A percentile compares a stretch with the other conserved stretches of the same genome.
Conservation (phyloP, 345 rosid genomes). For the Heritiera fomes region DNA sequence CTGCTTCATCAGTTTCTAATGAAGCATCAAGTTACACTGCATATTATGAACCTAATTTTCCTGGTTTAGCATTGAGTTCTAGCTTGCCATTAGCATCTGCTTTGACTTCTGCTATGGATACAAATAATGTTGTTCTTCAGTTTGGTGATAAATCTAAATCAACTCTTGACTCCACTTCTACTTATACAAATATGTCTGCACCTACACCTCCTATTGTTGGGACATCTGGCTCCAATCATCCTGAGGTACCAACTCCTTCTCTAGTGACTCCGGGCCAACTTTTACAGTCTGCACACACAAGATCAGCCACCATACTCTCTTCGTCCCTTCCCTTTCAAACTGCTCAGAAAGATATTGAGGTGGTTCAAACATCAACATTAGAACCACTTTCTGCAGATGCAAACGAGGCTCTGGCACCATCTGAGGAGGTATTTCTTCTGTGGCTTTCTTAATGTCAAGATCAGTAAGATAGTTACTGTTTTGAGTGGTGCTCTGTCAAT, state of each 20-base stretch:
- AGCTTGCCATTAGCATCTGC: slow-evolving; percentile 11
- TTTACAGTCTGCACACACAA: slow-evolving; percentile 7
- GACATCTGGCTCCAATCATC: slow-evolving; percentile 1
- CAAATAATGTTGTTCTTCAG: neutral
- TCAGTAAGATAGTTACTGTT: neutral
- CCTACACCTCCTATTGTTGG: slow-evolving; percentile 17
- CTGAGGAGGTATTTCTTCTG: slow-evolving; percentile 14
- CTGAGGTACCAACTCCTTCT: slow-evolving; percentile 20
- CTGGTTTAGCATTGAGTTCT: slow-evolving; percentile 2
- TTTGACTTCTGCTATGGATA: slow-evolving; percentile 2
- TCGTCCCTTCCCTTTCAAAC: slow-evolving; percentile 20
- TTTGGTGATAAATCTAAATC: slow-evolving; percentile 6
- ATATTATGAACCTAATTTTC: neutral
- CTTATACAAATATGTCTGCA: neutral
- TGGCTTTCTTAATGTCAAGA: neutral
- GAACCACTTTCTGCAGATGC: slow-evolving; percentile 1
- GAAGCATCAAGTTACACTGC: neutral
- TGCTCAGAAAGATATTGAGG: slow-evolving; percentile 30
- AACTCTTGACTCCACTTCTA: neutral
- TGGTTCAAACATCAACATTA: slow-evolving; percentile 23
- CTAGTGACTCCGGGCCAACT: slow-evolving; percentile 25
- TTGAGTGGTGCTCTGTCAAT: neutral
- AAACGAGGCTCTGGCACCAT: slow-evolving; percentile 13
- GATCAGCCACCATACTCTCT: neutral
- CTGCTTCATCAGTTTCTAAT: slow-evolving; percentile 14